Percentiles rank a stretch among this genome's conserved stretches.
These are phyloP conservation scores for Hydnomerulius pinastri DNA, from an alignment of 768 basidiomycete genomes.

Conservation along the genomic window DNA sequence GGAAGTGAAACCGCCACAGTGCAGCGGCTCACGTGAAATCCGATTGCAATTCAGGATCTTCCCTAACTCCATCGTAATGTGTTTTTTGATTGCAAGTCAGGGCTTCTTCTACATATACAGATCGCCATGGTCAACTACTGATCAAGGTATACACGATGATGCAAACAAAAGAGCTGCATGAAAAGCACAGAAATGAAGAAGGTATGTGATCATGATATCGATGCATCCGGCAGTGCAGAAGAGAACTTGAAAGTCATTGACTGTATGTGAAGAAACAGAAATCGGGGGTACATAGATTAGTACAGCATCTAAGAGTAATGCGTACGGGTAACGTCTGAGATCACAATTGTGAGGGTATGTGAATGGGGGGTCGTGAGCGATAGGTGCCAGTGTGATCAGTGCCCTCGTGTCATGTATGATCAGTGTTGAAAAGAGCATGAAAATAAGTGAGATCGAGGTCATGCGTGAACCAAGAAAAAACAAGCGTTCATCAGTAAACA, in stretches of 20 bases:
- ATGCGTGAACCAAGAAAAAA: background rate
- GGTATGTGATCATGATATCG: background rate
- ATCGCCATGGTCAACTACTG: background rate
- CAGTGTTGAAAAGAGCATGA: too few species aligned
- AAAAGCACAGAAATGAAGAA: background rate
- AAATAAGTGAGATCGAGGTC: too few species aligned
- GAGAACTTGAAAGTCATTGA: background rate
- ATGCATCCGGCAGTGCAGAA: too few species aligned
- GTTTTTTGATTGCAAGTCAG: too few species aligned
- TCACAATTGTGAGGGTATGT: background rate
- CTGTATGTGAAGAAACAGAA: background rate
- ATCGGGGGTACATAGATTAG: background rate
- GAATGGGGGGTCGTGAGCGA: background rate
- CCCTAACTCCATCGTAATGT: too few species aligned
- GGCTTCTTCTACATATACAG: too few species aligned
- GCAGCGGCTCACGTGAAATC: too few species aligned
- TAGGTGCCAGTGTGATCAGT: background rate
- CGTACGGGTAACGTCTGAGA: background rate
- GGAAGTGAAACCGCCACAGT: too few species aligned
- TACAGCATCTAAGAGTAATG: background rate
- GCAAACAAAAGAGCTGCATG: background rate
- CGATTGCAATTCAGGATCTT: too few species aligned
- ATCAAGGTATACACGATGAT: background rate
- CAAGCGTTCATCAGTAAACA: background rate
- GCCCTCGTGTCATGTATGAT: too few species aligned